Base-by-base conservation (phyloP, 2,329 filamentous ascomycete species). In the Diaporthe citrichinensis region DNA sequence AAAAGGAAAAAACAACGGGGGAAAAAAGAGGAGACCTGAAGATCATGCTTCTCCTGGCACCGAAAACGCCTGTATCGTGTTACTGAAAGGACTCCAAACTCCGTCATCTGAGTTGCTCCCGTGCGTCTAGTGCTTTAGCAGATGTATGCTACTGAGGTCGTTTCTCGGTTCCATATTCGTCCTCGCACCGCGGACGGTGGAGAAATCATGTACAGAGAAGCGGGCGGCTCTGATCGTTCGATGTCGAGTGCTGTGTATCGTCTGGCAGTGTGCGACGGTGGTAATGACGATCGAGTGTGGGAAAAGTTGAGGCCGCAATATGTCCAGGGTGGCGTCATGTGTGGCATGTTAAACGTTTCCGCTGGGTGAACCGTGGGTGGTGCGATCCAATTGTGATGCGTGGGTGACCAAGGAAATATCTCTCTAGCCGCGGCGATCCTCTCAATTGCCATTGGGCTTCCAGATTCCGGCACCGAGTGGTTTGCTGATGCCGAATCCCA, bases 401-500 rank as follows among this genome's bases (percentile, higher is more conserved):
- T 25, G 23, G 44, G 55, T 25, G 55, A 36, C 34, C 58, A 28
- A 57, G 61, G n/a, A 44, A 44, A 55, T 65, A 55, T 73, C 25
- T 62, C 71, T 53, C 49, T 65, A 57, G 46, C 20, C n/a, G 15
- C 44, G 46, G 61, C 58, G 51, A 65, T 46, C 10, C 31, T 53
- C 71, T 80, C 51, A 83, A 69, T 78, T 67, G 67, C 81, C 77
- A 39, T 79, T 76, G 67, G 80, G 86, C 82, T 84, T 83, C 90
- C 90, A 92, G 78, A 92, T 90, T 23, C 87, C 86, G n/a, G 90
- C 90, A 17, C 88, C 88, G 1, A 92, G 84, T 3, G 90, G 87
- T 82, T 90, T 92, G 85, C 90, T 92, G 78, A 92, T 85, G 67
- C 91, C 91, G 61, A 92, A 86, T 31, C 91, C 91, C 31, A 92